Base-by-base conservation (phyloP, 257 asterid genomes). In the Euphrasia confusa region DNA sequence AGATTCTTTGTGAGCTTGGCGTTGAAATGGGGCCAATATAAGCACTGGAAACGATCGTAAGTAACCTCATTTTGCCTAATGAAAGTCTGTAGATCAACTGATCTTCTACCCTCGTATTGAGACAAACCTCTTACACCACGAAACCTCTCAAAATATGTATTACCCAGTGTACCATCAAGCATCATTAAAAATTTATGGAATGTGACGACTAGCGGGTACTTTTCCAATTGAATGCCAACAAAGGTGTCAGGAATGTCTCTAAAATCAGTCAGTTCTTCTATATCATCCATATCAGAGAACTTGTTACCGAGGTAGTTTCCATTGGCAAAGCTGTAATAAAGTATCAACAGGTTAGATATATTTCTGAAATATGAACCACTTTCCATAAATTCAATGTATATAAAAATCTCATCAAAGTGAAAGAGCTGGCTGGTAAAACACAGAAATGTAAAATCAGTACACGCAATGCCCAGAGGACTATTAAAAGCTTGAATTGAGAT, bases 181-280 rank as follows among this genome's bases (percentile, higher is more conserved):
- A 84, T 86, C 89, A 86, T 73, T 52, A 86, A 27, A 60, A 86
- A 83, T 69, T 86, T 83, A n/a, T 71, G 85, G 58, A 86, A 86
- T n/a, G 92, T 86, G 55, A 86, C 71, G 12, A 86, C 83, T 4
- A 86, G 85, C 15, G 92, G 95, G 68, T 78, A 84, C 65, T 73
- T 75, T 33, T 72, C 68, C 10, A 68, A 65, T 7, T 75, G 67
- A 61, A 83, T 76, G 66, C 76, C 79, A 39, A 73, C 13, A 72
- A 83, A 76, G 0, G 89, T 64, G 73, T 83, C 82, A 0, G 89
- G 95, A 18, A 86, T 73, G 53, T 75, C 89, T 59, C 67, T 77
- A 26, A 83, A 81, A 48, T 76, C 78, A 3, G 76, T 63, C 57
- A 69, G 63, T 2, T 75, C 91, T 57, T 86, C 86, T 18, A 75